These are phyloP conservation scores for Exophiala bonariae DNA, from an alignment of 2,329 filamentous ascomycete genomes.

Conservation along the genomic window DNA sequence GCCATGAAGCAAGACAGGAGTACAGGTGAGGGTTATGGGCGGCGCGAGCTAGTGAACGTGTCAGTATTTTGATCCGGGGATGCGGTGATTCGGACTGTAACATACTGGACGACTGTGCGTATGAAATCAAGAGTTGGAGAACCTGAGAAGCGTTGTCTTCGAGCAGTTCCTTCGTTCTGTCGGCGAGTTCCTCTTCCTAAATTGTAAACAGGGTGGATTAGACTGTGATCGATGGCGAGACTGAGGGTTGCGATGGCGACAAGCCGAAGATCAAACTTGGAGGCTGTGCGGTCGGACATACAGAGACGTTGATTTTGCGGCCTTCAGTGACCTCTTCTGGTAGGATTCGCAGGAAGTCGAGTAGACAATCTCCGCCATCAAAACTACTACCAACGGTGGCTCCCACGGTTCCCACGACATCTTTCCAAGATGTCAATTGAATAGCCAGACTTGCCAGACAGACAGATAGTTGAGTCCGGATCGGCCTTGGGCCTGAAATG, in stretches of 20 bases:
- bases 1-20: slow-evolving; percentile 95
- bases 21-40: slow-evolving; percentile 85
- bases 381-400: slow-evolving; percentile 66
- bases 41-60: slow-evolving; percentile 55
- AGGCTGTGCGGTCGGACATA: slow-evolving; percentile 69
- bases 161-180: slow-evolving; percentile 84
- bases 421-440: slow-evolving; percentile 94
- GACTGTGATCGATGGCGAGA: slow-evolving; percentile 44
- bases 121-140: slow-evolving; percentile 81
- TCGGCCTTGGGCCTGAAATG: slow-evolving; percentile 76
- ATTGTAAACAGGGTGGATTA: slow-evolving; percentile 48
- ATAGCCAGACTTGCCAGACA: slow-evolving; percentile 93
- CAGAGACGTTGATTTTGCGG: slow-evolving; percentile 98
- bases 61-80: slow-evolving; percentile 11
- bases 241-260: slow-evolving; percentile 46
- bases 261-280: slow-evolving; percentile 42
- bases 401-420: slow-evolving; percentile 82
- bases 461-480: slow-evolving; percentile 89
- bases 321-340: slow-evolving; percentile 99
- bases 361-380: slow-evolving; percentile 77
- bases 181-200: slow-evolving; percentile 91
- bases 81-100: slow-evolving; percentile 20
- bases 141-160: slow-evolving; percentile 89
- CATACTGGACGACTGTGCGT: slow-evolving; percentile 86
- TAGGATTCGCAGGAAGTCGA: slow-evolving; percentile 95